A percentile compares a stretch with the other conserved stretches of the same genome.
Evolutionary conservation across 2,329 filamentous ascomycete species (phyloP).

Genomic region (Neoarthrinium moseri): DNA sequence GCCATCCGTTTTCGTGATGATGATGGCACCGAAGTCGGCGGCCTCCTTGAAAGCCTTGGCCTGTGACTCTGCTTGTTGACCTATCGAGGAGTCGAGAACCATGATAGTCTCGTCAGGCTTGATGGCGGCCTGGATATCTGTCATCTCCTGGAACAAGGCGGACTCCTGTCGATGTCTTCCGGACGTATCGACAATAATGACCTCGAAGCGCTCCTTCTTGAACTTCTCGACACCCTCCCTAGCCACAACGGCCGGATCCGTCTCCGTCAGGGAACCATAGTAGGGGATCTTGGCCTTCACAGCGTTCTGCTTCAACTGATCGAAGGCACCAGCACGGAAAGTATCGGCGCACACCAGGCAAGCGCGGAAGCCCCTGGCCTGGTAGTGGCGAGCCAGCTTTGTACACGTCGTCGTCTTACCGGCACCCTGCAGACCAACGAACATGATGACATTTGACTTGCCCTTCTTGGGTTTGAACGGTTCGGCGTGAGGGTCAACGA

Average conservation of each 20-base stretch:
- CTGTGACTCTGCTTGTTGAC: slow-evolving; percentile 92
- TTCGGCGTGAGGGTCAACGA: slow-evolving; percentile 93
- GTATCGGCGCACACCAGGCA: slow-evolving; percentile 97
- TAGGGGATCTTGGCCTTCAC: slow-evolving; percentile 99
- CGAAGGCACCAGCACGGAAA: slow-evolving; percentile 96
- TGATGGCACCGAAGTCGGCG: slow-evolving; percentile 95
- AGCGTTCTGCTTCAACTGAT: slow-evolving; percentile 97
- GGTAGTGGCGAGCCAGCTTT: slow-evolving; percentile 92
- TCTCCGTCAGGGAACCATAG: slow-evolving; percentile 94
- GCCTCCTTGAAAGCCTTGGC: slow-evolving; percentile 96
- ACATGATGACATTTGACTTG: slow-evolving; percentile 97
- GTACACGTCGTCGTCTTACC: slow-evolving; percentile 99
- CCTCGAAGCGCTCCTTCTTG: slow-evolving; percentile 97
- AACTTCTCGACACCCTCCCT: slow-evolving; percentile 97
- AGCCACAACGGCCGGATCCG: slow-evolving; percentile 89
- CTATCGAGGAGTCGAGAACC: slow-evolving; percentile 95
- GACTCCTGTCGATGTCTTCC: slow-evolving; percentile 93
- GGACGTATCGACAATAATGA: slow-evolving; percentile 98
- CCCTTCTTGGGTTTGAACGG: slow-evolving; percentile 97
- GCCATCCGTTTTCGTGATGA: slow-evolving; percentile 98
- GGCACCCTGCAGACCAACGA: slow-evolving; percentile 94
- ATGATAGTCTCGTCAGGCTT: slow-evolving; percentile 96
- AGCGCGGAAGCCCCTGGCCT: slow-evolving; percentile 86
- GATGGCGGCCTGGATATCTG: slow-evolving; percentile 90
- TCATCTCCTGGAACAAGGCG: slow-evolving; percentile 95